Base-by-base conservation (phyloP, 108 stramenopile genomes). In the Craspedostauros australis region DNA sequence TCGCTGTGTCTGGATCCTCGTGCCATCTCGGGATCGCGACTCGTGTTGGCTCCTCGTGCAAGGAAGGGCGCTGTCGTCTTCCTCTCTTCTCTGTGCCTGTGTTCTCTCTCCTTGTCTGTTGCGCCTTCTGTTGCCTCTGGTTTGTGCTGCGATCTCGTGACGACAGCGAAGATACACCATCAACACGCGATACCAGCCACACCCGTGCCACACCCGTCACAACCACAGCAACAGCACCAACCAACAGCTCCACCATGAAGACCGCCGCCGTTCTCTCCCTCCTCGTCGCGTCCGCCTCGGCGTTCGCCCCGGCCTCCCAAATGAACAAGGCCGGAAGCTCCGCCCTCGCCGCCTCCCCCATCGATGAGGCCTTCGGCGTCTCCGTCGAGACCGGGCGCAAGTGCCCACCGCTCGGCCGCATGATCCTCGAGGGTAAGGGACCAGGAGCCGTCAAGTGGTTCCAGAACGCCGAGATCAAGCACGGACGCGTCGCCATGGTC, bases 381-480 rank as follows among this genome's bases (percentile, higher is more conserved):
- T 62, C 70, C 28, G 61, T 80, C 56, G 83, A 85, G 60, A 80
- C 79, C 21, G 79, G 78, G 50, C 77, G 75, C 68, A 86, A 86
- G 66, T 76, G 74, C 63, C 84, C 84, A 23, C 84, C 84, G 36
- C 62, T 81, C 22, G 84, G 84, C 18, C 57, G 63, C 41, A 47
- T 49, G 29, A 68, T 86, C 59, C 50, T 86, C n/a, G 75, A 81
- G 54, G 80, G 78, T 59, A 68, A 75, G n/a, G 63, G 67, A 19
- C 76, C 76, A 48, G 61, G 56, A n/a, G 80, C 57, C 18, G 44
- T 86, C 62, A 79, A 80, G 48, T 86, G 84, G 84, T 86, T 80
- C 75, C 78, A 86, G 49, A 86, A 81, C 52, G 74, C 84, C 22
- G 84, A 86, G 49, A 57, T 86, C 39, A 86, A 86, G 69, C 75